Percentiles rank a stretch among this genome's conserved stretches.
These are phyloP conservation scores for Aspergillus sparsus DNA, from an alignment of 495 filamentous ascomycete genomes.

Conservation along the genomic window DNA sequence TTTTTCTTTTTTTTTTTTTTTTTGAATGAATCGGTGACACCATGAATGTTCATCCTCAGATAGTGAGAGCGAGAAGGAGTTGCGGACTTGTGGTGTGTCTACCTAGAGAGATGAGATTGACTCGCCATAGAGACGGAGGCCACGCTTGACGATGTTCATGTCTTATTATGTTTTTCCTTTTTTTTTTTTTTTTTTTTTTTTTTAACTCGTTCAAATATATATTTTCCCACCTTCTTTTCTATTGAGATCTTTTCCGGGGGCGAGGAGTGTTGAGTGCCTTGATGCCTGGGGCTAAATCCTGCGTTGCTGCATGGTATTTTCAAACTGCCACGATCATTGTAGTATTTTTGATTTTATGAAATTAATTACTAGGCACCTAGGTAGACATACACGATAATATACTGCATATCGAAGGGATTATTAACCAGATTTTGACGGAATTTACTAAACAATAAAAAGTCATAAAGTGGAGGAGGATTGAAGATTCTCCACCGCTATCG, in stretches of 20 bases:
- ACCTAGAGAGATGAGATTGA: neutral
- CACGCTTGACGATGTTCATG: conserved; percentile 27
- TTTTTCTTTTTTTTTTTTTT: conserved; percentile 3
- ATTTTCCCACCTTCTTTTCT: neutral
- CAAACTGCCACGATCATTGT: too few species aligned
- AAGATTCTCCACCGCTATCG: conserved; percentile 21
- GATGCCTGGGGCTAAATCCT: neutral
- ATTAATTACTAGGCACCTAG: too few species aligned
- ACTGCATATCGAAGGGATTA: neutral
- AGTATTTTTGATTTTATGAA: too few species aligned
- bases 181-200: conserved; percentile 17
- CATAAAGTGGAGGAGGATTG: neutral
- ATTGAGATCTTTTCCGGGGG: too few species aligned
- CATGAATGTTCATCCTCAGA: neutral
- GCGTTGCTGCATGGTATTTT: too few species aligned
- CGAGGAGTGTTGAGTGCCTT: conserved; percentile 1
- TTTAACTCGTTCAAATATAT: neutral
- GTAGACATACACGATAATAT: neutral
- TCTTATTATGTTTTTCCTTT: conserved; percentile 18
- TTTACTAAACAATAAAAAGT: too few species aligned
- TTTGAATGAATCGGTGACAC: neutral
- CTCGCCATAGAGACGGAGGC: conserved; percentile 4
- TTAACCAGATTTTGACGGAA: neutral
- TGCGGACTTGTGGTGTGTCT: too few species aligned
- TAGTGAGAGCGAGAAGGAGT: conserved; percentile 5